Conservation (phyloP, 495 filamentous ascomycete species). For the Cudoniella acicularis region DNA sequence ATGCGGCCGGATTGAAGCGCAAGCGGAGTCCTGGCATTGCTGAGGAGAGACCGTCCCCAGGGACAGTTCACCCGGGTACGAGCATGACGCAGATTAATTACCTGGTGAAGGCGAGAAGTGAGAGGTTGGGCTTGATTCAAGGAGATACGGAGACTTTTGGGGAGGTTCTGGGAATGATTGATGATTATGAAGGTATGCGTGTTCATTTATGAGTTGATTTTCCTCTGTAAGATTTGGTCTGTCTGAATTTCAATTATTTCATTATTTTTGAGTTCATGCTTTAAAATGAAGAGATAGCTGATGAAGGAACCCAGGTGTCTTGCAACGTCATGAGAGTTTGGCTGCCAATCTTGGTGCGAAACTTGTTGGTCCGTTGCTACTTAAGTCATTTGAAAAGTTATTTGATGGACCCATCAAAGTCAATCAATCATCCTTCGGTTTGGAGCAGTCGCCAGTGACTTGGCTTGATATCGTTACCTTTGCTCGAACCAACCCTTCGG, state of each 20-base stretch:
- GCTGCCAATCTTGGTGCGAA: constrained; percentile 82
- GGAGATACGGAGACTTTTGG: constrained; percentile 40
- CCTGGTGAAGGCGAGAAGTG: constrained; percentile 40
- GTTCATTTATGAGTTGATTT: not conserved
- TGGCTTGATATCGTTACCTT: constrained; percentile 88
- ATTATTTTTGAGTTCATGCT: too few relatives aligned
- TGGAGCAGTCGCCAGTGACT: constrained; percentile 57
- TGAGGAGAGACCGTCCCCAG: constrained; percentile 29
- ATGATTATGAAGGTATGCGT: constrained; percentile 64
- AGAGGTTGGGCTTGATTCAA: constrained; percentile 42
- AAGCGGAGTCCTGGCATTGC: constrained; percentile 14
- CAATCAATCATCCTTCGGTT: constrained; percentile 44
- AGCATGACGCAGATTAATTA: constrained; percentile 75
- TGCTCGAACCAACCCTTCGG: constrained; percentile 72
- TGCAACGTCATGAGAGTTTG: constrained; percentile 81
- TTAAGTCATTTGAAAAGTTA: constrained; percentile 79
- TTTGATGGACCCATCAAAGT: constrained; percentile 78
- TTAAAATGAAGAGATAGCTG: not conserved
- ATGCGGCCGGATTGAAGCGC: constrained; percentile 8
- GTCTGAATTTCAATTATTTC: too few relatives aligned
- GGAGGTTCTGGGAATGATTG: constrained; percentile 58
- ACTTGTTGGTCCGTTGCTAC: constrained; percentile 73
- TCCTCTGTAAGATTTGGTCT: too few relatives aligned
- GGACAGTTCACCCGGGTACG: constrained; percentile 48
- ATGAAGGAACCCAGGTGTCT: constrained; percentile 53